Conservation (phyloP, 2,329 filamentous ascomycete genomes). For the Microdochium paspali region DNA sequence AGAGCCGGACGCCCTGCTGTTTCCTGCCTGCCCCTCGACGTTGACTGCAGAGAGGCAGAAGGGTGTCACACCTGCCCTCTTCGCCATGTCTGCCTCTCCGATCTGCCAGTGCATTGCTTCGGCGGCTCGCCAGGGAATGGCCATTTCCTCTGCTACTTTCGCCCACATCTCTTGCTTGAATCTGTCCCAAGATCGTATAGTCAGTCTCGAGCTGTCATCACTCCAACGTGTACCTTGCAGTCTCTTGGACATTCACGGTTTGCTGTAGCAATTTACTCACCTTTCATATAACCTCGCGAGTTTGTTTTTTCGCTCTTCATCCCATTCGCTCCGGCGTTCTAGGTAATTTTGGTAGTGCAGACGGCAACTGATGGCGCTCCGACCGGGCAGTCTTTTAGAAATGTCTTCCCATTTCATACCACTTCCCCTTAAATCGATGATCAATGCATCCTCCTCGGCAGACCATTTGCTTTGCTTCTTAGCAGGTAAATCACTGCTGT, state of each 20-base stretch:
- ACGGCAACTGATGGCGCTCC: constrained; percentile 88
- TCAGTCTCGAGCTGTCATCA: background rate
- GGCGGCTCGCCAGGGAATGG: constrained; percentile 86
- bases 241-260: too few species aligned
- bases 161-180: constrained; percentile 99
- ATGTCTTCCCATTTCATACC: constrained; percentile 99
- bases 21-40: constrained; percentile 21
- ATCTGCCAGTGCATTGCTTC: constrained; percentile 99
- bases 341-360: constrained; percentile 97
- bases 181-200: constrained; percentile 43
- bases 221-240: background rate
- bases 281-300: constrained; percentile 90
- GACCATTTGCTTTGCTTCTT: constrained; percentile 98
- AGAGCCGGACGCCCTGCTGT: constrained; percentile 27
- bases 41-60: constrained; percentile 61
- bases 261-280: too few species aligned
- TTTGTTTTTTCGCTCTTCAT: constrained; percentile 96
- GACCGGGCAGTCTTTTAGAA: constrained; percentile 78
- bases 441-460: constrained; percentile 82
- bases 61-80: constrained; percentile 78
- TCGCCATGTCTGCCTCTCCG: constrained; percentile 87
- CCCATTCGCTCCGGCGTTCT: constrained; percentile 87
- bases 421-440: constrained; percentile 80
- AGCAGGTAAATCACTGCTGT: constrained; percentile 58
- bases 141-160: constrained; percentile 90